Base-by-base conservation (phyloP, 1,284 basidiomycete species). In the Abortiporus biennis region DNA sequence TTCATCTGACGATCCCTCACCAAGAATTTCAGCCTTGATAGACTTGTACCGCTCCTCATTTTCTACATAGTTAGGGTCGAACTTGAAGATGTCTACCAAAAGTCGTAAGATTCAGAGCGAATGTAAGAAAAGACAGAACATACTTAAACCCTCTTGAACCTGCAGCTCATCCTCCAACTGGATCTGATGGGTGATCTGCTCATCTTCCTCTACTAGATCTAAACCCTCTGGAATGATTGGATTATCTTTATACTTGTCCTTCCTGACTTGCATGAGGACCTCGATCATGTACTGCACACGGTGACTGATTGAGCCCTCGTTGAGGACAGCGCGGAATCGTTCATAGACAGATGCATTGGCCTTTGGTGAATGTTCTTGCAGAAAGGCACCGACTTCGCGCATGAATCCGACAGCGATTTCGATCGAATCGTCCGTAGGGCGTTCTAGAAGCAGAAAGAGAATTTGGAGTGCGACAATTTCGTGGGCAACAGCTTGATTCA, bases 221-320 rank as follows among this genome's bases (percentile, higher is more conserved):
- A 99, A 64, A 0, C 92, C 92, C 57, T 98, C 93, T 1, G 91
- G 85, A 35, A 99, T 67, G 49, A 90, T 80, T 16, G 93, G 94
- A 61, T 99, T 97, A 62, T 99, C 95, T 72, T 97, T 97, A 75
- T 92, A 99, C 64, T 90, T 92, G 71, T 99, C 96, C 68, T 96
- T 95, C 51, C 95, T 77, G 8, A 97, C 91, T 64, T 96, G 93
- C 87, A 97, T 96, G 40, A 96, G 72, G 3, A 99, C 95, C 66
- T 99, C 96, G 56, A 99, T 93, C 96, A 98, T 98, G 68, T 97
- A 99, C 61, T 99, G 95, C 20, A 97, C 92, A 52, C 96, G 82
- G 58, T 98, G 94, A 58, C 88, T 92, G 63, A 99, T 95, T 31
- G 77, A 69, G 35, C 92, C 93, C 62, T 99, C 96, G 65, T 99